phyloP scores from a whole-genome alignment of 2,329 filamentous ascomycete genomes.

The Apiospora aurea region DNA sequence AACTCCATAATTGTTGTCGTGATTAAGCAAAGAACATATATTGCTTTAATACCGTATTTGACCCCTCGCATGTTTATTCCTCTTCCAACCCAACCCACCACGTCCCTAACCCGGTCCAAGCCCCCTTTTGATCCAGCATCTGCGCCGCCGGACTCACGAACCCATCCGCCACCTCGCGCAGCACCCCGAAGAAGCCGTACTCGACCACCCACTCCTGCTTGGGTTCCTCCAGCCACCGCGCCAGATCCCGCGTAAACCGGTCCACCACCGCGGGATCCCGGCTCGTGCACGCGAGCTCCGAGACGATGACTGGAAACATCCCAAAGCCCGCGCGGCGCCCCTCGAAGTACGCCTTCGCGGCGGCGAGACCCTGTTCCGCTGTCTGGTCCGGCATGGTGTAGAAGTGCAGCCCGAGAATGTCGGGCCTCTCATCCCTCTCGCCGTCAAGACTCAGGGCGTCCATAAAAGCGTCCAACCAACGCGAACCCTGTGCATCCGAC shows the following conservation, averaged over 20 bases:
- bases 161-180: slow-evolving; percentile 10
- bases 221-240: neutral
- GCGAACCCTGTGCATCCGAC: slow-evolving; percentile 45
- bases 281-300: slow-evolving; percentile 4
- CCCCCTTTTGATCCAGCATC: neutral
- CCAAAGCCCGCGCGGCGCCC: slow-evolving; percentile 31
- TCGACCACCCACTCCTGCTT: slow-evolving; percentile 26
- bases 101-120: slow-evolving; percentile 4
- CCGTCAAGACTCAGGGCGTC: slow-evolving; percentile 34
- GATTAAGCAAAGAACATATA: too few species aligned
- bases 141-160: slow-evolving; percentile 11
- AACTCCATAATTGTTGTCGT: neutral
- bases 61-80: neutral
- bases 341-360: slow-evolving; percentile 46
- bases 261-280: neutral
- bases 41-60: too few species aligned
- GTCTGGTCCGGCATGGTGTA: neutral
- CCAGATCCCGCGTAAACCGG: neutral
- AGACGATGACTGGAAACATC: slow-evolving; percentile 37
- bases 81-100: slow-evolving; percentile 19
- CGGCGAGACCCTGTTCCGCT: slow-evolving; percentile 32
- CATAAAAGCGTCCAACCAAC: slow-evolving; percentile 53
- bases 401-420: slow-evolving; percentile 44
- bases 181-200: slow-evolving; percentile 34
- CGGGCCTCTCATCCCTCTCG: slow-evolving; percentile 41